A percentile compares a stretch with the other conserved stretches of the same genome.
phyloP scores from a whole-genome alignment of 768 basidiomycete genomes.

The Coprinopsis cinerea region DNA sequence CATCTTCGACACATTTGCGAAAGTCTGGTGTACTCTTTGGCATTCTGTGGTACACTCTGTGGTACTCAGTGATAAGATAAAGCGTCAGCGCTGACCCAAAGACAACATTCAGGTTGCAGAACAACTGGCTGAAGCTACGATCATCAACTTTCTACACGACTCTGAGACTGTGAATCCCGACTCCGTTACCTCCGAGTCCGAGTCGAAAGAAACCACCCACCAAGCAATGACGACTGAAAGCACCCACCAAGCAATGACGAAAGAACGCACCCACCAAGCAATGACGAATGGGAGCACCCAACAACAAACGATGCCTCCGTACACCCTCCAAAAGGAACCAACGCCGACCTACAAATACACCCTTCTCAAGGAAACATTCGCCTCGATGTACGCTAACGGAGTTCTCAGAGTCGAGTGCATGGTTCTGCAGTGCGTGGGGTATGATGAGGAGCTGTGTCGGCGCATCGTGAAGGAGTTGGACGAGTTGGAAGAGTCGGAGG shows the following conservation, averaged over 20 bases:
- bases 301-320: too few relatives aligned
- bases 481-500: neutral
- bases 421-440: neutral
- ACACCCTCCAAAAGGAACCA: too few relatives aligned
- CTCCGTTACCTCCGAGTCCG: neutral
- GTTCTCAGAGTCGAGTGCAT: constrained; percentile 1
- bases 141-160: neutral
- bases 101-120: neutral
- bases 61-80: too few relatives aligned
- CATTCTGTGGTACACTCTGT: too few relatives aligned
- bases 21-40: neutral
- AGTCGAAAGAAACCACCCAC: neutral
- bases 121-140: neutral
- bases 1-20: too few relatives aligned
- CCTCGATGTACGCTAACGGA: neutral
- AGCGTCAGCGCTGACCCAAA: neutral
- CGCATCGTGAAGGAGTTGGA: neutral
- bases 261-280: too few relatives aligned
- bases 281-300: too few relatives aligned
- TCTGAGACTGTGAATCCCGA: neutral
- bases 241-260: too few relatives aligned
- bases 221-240: too few relatives aligned
- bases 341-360: too few relatives aligned
- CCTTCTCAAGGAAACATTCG: neutral
- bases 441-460: neutral